Percentiles rank a stretch among this genome's conserved stretches.
Evolutionary conservation across 139 green algal genomes (phyloP).

Genomic region (Limnomonas spitsbergensis): DNA sequence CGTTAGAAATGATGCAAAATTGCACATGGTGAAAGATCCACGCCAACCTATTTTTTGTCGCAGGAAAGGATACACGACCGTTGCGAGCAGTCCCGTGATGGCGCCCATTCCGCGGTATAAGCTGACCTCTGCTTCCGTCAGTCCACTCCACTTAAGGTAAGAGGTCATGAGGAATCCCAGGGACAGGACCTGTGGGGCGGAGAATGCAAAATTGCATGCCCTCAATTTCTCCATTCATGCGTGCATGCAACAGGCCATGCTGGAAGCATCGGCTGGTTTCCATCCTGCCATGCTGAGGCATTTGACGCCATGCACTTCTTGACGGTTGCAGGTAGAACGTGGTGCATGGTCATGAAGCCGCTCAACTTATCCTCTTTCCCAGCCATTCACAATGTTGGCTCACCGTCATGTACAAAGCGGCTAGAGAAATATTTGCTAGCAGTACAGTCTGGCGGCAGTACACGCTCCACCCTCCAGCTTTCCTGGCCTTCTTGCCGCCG

Average conservation of each 20-base stretch:
- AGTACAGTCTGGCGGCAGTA: slow-evolving; percentile 62
- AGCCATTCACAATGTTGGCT: slow-evolving; percentile 33
- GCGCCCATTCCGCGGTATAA: slow-evolving; percentile 61
- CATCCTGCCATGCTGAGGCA: no score
- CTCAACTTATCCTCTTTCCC: not conserved
- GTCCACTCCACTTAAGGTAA: slow-evolving; percentile 61
- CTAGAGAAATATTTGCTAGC: slow-evolving; percentile 65
- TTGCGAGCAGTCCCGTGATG: slow-evolving; percentile 62
- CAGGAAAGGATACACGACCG: slow-evolving; percentile 53
- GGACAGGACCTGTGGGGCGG: slow-evolving; percentile 35
- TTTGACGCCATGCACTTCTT: no score
- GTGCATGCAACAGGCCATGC: no score
- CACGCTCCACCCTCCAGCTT: slow-evolving; percentile 26
- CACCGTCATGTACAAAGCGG: slow-evolving; percentile 72
- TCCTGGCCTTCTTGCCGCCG: no score
- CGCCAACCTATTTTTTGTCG: slow-evolving; percentile 23
- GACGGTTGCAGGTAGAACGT: no score
- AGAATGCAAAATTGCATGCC: not conserved
- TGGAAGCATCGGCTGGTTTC: no score
- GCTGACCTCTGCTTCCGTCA: slow-evolving; percentile 57
- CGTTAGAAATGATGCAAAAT: no score
- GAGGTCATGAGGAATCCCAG: slow-evolving; percentile 61
- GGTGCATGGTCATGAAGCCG: no score
- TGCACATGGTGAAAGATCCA: no score
- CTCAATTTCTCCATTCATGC: no score